Percentiles rank a stretch among this genome's conserved stretches.
Conservation (phyloP, 768 basidiomycete genomes). For the Psilocybe subaeruginosa region DNA sequence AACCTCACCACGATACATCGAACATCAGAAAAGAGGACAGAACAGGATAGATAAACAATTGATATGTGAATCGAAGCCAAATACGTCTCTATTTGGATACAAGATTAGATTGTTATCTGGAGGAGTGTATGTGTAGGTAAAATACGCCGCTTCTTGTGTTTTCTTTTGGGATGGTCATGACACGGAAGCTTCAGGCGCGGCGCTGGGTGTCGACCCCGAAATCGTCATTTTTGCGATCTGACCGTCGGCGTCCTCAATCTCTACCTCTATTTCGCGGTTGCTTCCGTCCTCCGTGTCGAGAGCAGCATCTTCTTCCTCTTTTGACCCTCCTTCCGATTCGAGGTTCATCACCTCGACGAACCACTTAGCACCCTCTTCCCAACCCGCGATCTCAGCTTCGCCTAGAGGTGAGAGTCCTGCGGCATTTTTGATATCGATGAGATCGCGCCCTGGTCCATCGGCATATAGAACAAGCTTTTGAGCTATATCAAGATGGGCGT, state of each 20-base stretch:
- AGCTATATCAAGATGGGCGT: conserved; percentile 68
- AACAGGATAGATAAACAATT: not conserved
- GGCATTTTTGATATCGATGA: conserved; percentile 78
- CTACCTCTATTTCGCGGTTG: conserved; percentile 58
- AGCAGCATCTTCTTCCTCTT: conserved; percentile 38
- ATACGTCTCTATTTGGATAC: not conserved
- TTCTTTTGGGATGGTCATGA: conserved; percentile 12
- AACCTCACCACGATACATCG: not conserved
- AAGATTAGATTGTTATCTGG: not conserved
- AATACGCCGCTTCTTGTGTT: not conserved
- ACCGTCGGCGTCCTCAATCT: conserved; percentile 75
- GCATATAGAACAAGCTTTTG: conserved; percentile 62
- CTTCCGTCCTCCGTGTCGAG: conserved; percentile 32
- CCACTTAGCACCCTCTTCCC: conserved; percentile 86
- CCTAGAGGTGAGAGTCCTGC: conserved; percentile 78
- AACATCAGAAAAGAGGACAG: not conserved
- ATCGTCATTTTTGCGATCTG: conserved; percentile 67
- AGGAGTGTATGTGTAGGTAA: not conserved
- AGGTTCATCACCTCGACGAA: conserved; percentile 82
- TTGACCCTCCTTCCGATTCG: conserved; percentile 46
- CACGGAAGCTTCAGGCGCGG: conserved; percentile 1
- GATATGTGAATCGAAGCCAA: not conserved
- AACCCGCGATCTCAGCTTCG: conserved; percentile 78
- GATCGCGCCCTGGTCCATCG: conserved; percentile 59
- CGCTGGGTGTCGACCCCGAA: conserved; percentile 23